Evolutionary conservation across 2,329 filamentous ascomycete species (phyloP), one percentile per base, ranked within the genome.

Genomic region (Pestalotiopsis sp.): DNA sequence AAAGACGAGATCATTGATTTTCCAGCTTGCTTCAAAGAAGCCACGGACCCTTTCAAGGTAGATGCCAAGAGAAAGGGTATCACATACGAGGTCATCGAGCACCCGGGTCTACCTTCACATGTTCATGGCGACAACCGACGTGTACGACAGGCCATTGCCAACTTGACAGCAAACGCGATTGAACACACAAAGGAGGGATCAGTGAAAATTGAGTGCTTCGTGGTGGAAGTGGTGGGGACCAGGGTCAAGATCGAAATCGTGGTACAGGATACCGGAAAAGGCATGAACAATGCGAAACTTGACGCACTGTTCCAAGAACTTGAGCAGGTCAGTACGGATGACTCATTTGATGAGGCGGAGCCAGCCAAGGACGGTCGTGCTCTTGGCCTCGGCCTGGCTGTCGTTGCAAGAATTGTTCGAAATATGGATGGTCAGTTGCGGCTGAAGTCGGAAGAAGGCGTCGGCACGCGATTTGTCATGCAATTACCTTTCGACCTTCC

Each of bases 351-450:
- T 0, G 73, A 79, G 55, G 68, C 76, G 20, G 75, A 78, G 2
- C 75, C 79, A 65, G 67, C 77, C 14, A 70, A 69, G 55, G 72
- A 81, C 23, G 70, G 77, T 20, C 80, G 82, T 63, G 90, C 90
- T 0, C 80, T 97, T 1, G 95, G 95, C 0, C 86, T 97, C 11
- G 95, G 94, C 0, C 85, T 97, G n/a, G 94, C 94, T 0, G 86
- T 97, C 13, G 94, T 97, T n/a, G 92, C 93, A 17, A 89, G 94
- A 49, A 93, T 94, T 45, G 86, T 97, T 39, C 88, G 91, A n/a
- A 97, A 94, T 75, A 96, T 97, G 93, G 91, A 95, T 69, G 95
- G 94, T 0, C 94, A 97, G 75, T 80, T 97, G 38, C 89, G 93
- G 1, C 81, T 97, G 1, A 95, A 94, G 74, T 97, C 94, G 0